Evolutionary conservation across 441 rosid species (phyloP), one percentile per base, ranked within the genome.

Genomic region (Adansonia gregorii): DNA sequence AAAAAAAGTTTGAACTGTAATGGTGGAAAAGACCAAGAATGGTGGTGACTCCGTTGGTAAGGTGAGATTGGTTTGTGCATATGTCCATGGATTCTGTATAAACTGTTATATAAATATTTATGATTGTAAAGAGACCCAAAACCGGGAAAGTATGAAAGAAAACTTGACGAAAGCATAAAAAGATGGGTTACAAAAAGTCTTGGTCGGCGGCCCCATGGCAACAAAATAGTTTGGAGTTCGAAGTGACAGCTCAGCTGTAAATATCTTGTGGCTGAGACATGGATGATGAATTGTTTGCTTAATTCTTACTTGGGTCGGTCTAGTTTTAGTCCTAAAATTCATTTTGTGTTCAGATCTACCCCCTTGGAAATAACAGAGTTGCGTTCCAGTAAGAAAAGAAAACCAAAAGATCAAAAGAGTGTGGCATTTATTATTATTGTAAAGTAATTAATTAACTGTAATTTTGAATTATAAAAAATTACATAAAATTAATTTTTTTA

Each of bases 121-220:
- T 3, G 1, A 8, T 11, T 72, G 65, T 55, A 72, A 72, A 56
- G 49, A 39, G 0, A 65, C 56, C 71, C 8, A 14, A 61, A 39
- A 69, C 61, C 27, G 51, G 49, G 8, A 73, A 22, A 31, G 9
- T 17, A n/a, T 3, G 15, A 9, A 24, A 3, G 3, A 49, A 8
- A 20, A 6, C 12, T 24, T 20, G 63, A 54, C 49, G 39, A 2
- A 27, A 17, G 14, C 15, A 17, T 0, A 58, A 49, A 49, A 10
- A 46, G 51, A 7, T 9, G 63, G 35, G 35, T 24, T 59, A n/a
- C 59, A 3, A 59, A 59, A 27, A 35, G 52, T 51, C 74, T 22
- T 78, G 78, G 83, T 76, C 83, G 85, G 82, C 75, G 9, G 49
- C 48, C 51, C 35, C 49, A 35, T 54, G n/a, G 49, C 64, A 54